phyloP scores from a whole-genome alignment of 441 rosid genomes.

The Melastoma candidum region DNA sequence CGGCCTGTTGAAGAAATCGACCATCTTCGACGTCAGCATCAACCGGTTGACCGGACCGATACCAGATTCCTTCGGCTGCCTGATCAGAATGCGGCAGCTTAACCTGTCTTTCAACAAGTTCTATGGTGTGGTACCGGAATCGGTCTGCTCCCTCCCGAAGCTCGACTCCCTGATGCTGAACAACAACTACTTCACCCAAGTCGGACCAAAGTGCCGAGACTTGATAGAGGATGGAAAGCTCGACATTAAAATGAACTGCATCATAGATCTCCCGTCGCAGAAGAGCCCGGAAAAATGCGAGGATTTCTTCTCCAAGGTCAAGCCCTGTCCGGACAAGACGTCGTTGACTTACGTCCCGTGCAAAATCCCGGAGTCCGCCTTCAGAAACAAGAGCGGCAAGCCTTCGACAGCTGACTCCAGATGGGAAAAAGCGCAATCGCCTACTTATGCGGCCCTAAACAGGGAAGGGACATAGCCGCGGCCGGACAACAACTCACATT shows the following conservation, averaged over 20 bases:
- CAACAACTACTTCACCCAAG: constrained; percentile 17
- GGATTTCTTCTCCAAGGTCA: constrained; percentile 4
- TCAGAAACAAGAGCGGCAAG: too few relatives aligned
- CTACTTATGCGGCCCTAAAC: too few relatives aligned
- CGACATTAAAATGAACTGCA: constrained; percentile 14
- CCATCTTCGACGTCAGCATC: constrained; percentile 9
- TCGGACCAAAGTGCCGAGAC: constrained; percentile 10
- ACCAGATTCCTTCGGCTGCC: constrained; percentile 12
- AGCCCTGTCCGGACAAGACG: constrained; percentile 4
- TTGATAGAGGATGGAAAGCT: constrained; percentile 3
- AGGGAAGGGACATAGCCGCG: too few relatives aligned
- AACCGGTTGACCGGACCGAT: constrained; percentile 13
- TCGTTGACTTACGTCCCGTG: constrained; percentile 12
- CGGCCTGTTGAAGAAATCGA: constrained; percentile 11
- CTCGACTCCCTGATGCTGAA: constrained; percentile 8
- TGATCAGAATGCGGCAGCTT: constrained; percentile 4
- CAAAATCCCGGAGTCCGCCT: too few relatives aligned
- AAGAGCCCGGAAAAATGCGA: background rate
- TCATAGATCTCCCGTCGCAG: constrained; percentile 10
- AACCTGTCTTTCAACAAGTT: constrained; percentile 7
- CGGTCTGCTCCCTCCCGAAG: constrained; percentile 12
- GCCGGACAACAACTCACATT: too few relatives aligned
- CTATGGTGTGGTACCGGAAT: constrained; percentile 8
- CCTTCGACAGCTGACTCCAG: too few relatives aligned
- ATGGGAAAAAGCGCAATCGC: too few relatives aligned